Percentiles rank a stretch among this genome's conserved stretches.
Conservation (phyloP, 208 protist genomes). For the Phytomonas serpens region DNA sequence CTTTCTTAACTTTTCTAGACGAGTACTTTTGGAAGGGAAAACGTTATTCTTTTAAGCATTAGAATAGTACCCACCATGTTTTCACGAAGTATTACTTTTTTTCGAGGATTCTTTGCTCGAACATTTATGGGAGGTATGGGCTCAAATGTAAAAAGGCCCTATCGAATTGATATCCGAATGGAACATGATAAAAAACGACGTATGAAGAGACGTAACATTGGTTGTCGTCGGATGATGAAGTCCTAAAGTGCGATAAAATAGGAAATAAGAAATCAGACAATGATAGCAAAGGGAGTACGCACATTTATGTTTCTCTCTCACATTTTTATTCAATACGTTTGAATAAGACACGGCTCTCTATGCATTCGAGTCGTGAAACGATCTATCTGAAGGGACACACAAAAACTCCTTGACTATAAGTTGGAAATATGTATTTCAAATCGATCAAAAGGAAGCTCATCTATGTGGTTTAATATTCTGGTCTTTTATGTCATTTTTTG, state of each 20-base stretch:
- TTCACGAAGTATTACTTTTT: slow-evolving; percentile 18
- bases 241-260: slow-evolving; percentile 25
- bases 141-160: slow-evolving; percentile 71
- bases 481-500: not conserved
- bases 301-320: not conserved
- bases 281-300: not conserved
- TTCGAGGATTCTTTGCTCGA: slow-evolving; percentile 56
- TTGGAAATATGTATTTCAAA: not conserved
- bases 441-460: not conserved
- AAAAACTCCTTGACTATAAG: not conserved
- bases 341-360: not conserved
- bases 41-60: not conserved
- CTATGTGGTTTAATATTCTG: not conserved
- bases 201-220: slow-evolving; percentile 56
- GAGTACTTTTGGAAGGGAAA: not conserved
- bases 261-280: not conserved
- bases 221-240: slow-evolving; percentile 78
- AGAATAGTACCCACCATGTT: slow-evolving; percentile 28
- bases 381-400: not conserved
- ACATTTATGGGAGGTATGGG: slow-evolving; percentile 75
- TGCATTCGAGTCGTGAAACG: not conserved
- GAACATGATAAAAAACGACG: slow-evolving; percentile 81
- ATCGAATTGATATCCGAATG: slow-evolving; percentile 79
- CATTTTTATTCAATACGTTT: not conserved
- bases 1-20: not conserved